These are phyloP conservation scores for Cryptococcus amylolentus DNA, from an alignment of 1,284 basidiomycete genomes.

Conservation along the genomic window DNA sequence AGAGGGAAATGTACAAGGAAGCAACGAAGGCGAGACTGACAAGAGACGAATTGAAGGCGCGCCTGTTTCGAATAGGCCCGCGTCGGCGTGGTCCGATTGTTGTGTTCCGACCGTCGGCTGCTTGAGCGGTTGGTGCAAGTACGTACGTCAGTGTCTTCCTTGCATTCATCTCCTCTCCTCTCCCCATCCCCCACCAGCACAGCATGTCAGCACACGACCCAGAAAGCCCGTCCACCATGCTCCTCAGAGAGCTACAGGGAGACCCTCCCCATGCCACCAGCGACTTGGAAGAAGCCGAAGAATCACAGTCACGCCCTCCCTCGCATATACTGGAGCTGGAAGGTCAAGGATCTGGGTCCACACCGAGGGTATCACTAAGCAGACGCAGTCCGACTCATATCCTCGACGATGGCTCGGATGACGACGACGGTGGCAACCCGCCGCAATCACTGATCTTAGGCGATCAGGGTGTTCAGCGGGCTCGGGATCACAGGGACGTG, in stretches of 20 bases:
- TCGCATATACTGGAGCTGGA: constrained; percentile 12
- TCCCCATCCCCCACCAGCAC: background rate
- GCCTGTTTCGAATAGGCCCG: background rate
- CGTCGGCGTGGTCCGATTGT: background rate
- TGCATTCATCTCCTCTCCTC: background rate
- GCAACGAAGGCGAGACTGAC: background rate
- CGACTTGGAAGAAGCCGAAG: background rate
- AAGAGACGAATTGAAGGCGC: background rate
- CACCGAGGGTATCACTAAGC: background rate
- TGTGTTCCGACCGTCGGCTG: too few relatives aligned
- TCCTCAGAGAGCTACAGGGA: constrained; percentile 40
- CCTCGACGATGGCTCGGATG: constrained; percentile 14
- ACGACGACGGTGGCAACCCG: constrained; percentile 35
- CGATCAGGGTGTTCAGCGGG: constrained; percentile 6
- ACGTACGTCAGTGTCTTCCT: background rate
- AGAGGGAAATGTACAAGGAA: background rate
- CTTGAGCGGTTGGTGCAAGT: too few relatives aligned
- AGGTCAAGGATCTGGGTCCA: background rate
- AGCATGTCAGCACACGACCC: constrained; percentile 18
- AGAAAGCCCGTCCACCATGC: constrained; percentile 39
- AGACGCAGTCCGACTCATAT: background rate
- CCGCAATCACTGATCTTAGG: constrained; percentile 35
- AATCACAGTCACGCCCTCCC: constrained; percentile 6
- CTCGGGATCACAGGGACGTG: background rate
- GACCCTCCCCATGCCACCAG: background rate